phyloP scores from a whole-genome alignment of 768 basidiomycete species.

The Tremella mesenterica region DNA sequence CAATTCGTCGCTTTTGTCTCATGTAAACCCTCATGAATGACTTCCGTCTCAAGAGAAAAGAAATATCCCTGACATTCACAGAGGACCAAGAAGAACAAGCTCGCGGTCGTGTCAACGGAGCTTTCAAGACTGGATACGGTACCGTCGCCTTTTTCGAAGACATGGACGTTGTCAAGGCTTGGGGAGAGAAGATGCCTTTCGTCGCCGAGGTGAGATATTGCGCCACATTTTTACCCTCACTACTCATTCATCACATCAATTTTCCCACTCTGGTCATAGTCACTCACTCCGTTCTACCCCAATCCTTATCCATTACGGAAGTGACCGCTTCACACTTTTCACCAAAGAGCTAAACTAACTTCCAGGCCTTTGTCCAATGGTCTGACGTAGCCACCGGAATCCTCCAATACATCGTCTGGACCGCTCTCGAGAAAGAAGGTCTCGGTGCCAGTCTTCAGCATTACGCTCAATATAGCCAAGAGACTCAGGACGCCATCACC shows the following conservation, averaged over 20 bases:
- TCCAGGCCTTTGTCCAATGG: constrained; percentile 33
- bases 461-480: background rate
- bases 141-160: constrained; percentile 46
- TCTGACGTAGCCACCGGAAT: constrained; percentile 40
- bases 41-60: no score
- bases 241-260: background rate
- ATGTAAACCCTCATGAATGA: no score
- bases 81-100: constrained; percentile 4
- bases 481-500: background rate
- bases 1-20: background rate
- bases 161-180: constrained; percentile 35
- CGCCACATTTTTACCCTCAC: no score
- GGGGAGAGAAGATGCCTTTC: constrained; percentile 29
- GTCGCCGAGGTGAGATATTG: constrained; percentile 14
- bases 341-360: background rate
- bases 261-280: no score
- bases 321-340: background rate
- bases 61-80: no score
- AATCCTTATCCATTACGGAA: no score
- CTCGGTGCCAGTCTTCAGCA: constrained; percentile 42
- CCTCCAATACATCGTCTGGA: constrained; percentile 44
- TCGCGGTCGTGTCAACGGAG: constrained; percentile 4
- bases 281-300: no score
- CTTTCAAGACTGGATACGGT: constrained; percentile 38
- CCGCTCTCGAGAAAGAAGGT: constrained; percentile 41